A percentile compares a stretch with the other conserved stretches of the same genome.
phyloP scores from a whole-genome alignment of 2,329 filamentous ascomycete species.

The Paracoccidioides lutzii region DNA sequence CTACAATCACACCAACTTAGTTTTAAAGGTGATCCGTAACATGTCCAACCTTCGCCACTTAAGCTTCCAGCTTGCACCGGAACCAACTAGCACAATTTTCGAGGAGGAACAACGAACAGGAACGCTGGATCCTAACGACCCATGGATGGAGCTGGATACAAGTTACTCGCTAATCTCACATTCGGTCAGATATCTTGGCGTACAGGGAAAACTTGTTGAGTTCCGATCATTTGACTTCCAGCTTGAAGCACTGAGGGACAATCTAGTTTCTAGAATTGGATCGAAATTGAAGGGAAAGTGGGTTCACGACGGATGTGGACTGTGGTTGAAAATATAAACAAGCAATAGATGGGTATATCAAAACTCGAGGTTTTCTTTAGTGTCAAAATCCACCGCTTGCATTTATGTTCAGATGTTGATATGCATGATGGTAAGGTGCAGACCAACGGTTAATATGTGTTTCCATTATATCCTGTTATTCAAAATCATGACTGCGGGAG shows the following conservation, averaged over 20 bases:
- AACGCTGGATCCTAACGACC: slow-evolving; percentile 30
- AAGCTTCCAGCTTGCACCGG: slow-evolving; percentile 41
- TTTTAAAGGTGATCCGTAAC: slow-evolving; percentile 32
- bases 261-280: slow-evolving; percentile 16
- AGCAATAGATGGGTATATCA: no score
- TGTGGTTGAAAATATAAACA: slow-evolving; percentile 15
- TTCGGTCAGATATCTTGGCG: slow-evolving; percentile 18
- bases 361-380: not conserved
- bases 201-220: slow-evolving; percentile 11
- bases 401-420: not conserved
- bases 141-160: slow-evolving; percentile 44
- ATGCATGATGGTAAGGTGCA: not conserved
- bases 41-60: slow-evolving; percentile 42
- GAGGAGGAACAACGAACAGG: slow-evolving; percentile 26
- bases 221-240: slow-evolving; percentile 23
- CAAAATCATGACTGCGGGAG: not conserved
- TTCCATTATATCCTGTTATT: not conserved
- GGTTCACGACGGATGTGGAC: slow-evolving; percentile 20
- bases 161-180: slow-evolving; percentile 37
- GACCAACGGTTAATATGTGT: not conserved
- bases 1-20: slow-evolving; percentile 43
- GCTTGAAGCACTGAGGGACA: slow-evolving; percentile 18
- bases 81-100: slow-evolving; percentile 22
- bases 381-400: no score
- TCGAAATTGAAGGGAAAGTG: slow-evolving; percentile 17